phyloP scores from a whole-genome alignment of 164 flowering plant species.

The Tetracentron sinense region DNA sequence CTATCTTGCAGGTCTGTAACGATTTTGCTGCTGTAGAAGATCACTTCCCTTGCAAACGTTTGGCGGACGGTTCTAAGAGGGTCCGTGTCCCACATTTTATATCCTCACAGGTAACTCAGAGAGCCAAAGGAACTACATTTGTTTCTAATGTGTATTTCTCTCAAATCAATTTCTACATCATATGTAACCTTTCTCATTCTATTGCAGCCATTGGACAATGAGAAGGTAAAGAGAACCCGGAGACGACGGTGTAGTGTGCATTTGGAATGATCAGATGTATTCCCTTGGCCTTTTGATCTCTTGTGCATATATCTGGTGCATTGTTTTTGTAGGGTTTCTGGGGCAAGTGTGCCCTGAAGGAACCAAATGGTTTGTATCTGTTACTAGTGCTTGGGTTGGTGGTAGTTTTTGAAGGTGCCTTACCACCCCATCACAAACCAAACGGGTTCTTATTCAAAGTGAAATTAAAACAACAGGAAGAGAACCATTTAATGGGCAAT shows the following conservation, averaged over 20 bases:
- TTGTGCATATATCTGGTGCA: too few species aligned
- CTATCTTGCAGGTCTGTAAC: conserved; percentile 41
- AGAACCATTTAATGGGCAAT: too few species aligned
- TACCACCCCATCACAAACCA: too few species aligned
- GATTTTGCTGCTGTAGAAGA: conserved; percentile 31
- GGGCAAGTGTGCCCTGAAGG: too few species aligned
- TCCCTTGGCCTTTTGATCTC: too few species aligned
- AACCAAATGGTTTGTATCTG: too few species aligned
- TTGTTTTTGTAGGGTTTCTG: too few species aligned
- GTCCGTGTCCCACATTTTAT: conserved; percentile 54
- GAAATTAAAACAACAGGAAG: too few species aligned
- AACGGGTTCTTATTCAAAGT: too few species aligned
- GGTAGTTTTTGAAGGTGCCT: not conserved
- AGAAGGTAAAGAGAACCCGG: conserved; percentile 27
- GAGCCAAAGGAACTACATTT: not conserved
- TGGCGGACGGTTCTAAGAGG: conserved; percentile 88
- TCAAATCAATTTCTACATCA: not conserved
- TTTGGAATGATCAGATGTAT: conserved; percentile 16
- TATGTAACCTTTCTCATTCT: not conserved
- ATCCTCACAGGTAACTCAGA: conserved; percentile 38
- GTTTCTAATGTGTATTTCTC: not conserved
- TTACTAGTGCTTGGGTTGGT: too few species aligned
- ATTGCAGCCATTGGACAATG: conserved; percentile 38
- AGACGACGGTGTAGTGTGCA: conserved; percentile 41
- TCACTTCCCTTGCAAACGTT: conserved; percentile 48